These are phyloP conservation scores for Rhodotorula mucilaginosa DNA, from an alignment of 1,284 basidiomycete species.

Conservation along the genomic window DNA sequence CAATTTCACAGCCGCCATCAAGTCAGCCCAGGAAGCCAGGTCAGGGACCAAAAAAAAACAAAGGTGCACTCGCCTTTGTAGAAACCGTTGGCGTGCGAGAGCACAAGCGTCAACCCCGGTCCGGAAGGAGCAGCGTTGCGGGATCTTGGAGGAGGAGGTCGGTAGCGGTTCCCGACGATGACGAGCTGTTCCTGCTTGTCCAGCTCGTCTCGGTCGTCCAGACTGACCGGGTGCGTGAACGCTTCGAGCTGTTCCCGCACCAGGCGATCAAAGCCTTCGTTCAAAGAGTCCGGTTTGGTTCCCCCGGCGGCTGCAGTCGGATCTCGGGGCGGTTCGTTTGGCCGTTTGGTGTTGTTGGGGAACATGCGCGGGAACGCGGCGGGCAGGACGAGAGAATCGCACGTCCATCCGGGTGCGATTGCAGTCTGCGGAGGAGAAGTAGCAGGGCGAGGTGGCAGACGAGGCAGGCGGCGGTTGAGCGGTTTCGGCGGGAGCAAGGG, in stretches of 20 bases:
- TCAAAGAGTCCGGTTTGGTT: constrained; percentile 1
- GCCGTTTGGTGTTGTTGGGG: not conserved
- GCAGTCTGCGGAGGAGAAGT: not conserved
- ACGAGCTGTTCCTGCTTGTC: constrained; percentile 31
- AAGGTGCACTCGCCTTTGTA: constrained; percentile 61
- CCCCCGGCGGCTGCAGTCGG: not conserved
- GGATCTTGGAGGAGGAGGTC: not conserved
- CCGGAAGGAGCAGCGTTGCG: not conserved
- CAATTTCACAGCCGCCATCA: not conserved
- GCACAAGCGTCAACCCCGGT: constrained; percentile 60
- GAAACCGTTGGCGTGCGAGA: constrained; percentile 77
- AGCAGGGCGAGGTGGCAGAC: constrained; percentile 10
- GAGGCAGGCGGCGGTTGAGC: constrained; percentile 10
- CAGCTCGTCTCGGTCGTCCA: constrained; percentile 16
- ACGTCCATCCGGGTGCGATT: constrained; percentile 27
- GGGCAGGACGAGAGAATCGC: constrained; percentile 23
- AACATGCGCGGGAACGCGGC: constrained; percentile 35
- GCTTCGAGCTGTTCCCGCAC: constrained; percentile 20
- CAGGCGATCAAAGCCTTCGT: constrained; percentile 13
- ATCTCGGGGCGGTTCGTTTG: not conserved
- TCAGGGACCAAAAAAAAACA: no score
- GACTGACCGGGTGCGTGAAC: constrained; percentile 7
- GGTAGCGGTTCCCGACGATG: constrained; percentile 32
- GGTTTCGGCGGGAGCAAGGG: constrained; percentile 25
- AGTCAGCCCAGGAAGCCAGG: not conserved